Evolutionary conservation across 768 basidiomycete genomes (phyloP).

Genomic region (Lentinus tigrinus): DNA sequence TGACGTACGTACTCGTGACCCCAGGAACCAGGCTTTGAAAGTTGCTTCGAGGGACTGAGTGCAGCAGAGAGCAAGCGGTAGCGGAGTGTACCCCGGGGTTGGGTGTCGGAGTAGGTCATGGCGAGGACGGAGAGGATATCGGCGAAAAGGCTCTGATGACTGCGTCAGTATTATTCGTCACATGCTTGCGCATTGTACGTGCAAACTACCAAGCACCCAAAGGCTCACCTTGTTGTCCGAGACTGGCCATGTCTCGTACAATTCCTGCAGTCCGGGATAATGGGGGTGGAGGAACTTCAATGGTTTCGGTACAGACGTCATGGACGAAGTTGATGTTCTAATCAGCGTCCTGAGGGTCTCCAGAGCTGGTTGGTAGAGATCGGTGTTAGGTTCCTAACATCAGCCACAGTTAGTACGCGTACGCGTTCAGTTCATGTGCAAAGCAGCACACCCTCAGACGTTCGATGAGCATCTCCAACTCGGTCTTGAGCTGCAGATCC

Average conservation of each 20-base stretch:
- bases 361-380: slow-evolving; percentile 84
- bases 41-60: slow-evolving; percentile 59
- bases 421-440: not conserved
- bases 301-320: slow-evolving; percentile 99
- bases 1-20: slow-evolving; percentile 99
- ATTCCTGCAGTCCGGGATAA: slow-evolving; percentile 79
- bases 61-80: slow-evolving; percentile 86
- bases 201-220: not conserved
- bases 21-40: slow-evolving; percentile 93
- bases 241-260: slow-evolving; percentile 79
- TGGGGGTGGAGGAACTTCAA: slow-evolving; percentile 96
- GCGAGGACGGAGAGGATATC: slow-evolving; percentile 97
- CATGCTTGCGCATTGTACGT: not conserved
- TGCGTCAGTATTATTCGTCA: not conserved
- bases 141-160: slow-evolving; percentile 80
- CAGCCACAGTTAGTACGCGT: slow-evolving; percentile 12
- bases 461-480: slow-evolving; percentile 96
- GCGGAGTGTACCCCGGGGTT: slow-evolving; percentile 91
- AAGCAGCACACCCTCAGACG: slow-evolving; percentile 72
- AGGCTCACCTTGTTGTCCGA: slow-evolving; percentile 72
- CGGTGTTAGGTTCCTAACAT: slow-evolving; percentile 80
- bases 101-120: slow-evolving; percentile 99
- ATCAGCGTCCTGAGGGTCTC: slow-evolving; percentile 94
- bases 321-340: slow-evolving; percentile 94
- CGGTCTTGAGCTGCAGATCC: slow-evolving; percentile 87